Evolutionary conservation across 176 grass and related monocot species (phyloP).

Genomic region (Hsuehochloa calcarea): DNA sequence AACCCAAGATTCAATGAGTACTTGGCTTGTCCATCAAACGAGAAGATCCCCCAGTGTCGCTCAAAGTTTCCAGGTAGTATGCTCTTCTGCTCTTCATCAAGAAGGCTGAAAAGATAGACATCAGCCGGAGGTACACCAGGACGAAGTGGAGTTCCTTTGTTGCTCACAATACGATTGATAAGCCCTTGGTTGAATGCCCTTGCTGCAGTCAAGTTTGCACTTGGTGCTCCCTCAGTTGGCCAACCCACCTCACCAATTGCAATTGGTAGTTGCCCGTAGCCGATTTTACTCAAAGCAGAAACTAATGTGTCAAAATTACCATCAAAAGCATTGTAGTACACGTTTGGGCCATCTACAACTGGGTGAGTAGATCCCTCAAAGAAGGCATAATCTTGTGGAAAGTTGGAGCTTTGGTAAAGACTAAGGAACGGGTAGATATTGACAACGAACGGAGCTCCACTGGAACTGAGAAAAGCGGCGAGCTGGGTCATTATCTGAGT

Average conservation of each 20-base stretch:
- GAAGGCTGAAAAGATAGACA: conserved; percentile 87
- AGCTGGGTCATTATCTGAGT: conserved; percentile 94
- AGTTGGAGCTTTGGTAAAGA: conserved; percentile 84
- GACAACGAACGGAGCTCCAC: conserved; percentile 81
- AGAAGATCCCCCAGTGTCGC: conserved; percentile 92
- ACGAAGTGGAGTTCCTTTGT: conserved; percentile 82
- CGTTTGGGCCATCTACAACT: conserved; percentile 74
- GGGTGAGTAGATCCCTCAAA: conserved; percentile 93
- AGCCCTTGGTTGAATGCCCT: conserved; percentile 90
- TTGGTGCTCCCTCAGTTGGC: conserved; percentile 87
- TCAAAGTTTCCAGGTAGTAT: conserved; percentile 82
- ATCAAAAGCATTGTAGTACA: conserved; percentile 95
- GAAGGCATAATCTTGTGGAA: conserved; percentile 97
- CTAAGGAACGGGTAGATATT: conserved; percentile 97
- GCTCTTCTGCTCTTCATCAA: conserved; percentile 88
- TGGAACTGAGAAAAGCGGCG: conserved; percentile 69
- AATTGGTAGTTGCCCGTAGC: conserved; percentile 72
- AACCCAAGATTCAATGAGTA: conserved; percentile 80
- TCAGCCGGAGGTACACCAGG: conserved; percentile 73
- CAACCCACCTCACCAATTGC: conserved; percentile 92
- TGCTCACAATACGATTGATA: conserved; percentile 63
- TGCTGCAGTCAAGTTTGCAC: conserved; percentile 87
- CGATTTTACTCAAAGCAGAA: conserved; percentile 77
- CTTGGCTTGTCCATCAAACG: conserved; percentile 92
- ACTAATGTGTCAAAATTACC: conserved; percentile 92